phyloP scores from a whole-genome alignment of 75 land plant genomes.

The Cryptomeria japonica region DNA sequence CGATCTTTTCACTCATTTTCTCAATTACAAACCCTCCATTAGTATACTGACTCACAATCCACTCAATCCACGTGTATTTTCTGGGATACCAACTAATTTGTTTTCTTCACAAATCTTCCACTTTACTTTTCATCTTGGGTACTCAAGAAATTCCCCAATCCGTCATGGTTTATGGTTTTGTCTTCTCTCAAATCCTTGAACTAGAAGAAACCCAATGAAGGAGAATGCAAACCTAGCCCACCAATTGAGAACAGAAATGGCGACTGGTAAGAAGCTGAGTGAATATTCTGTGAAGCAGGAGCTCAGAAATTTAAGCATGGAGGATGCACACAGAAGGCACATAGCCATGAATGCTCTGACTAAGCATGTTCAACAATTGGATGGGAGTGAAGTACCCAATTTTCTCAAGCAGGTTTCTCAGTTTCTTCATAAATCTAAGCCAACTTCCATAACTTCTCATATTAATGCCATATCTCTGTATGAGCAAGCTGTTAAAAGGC shows the following conservation, averaged over 20 bases:
- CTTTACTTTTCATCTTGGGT: no score
- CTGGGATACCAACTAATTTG: not conserved
- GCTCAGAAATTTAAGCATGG: not conserved
- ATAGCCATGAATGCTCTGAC: slow-evolving; percentile 1
- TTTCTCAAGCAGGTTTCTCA: not conserved
- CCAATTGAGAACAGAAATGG: not conserved
- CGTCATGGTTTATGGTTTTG: no score
- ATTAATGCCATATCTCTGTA: not conserved
- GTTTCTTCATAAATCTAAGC: not conserved
- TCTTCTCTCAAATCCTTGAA: no score
- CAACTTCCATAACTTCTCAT: not conserved
- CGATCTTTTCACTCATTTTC: not conserved
- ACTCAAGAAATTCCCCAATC: not conserved
- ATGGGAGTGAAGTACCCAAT: not conserved
- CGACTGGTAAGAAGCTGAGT: not conserved
- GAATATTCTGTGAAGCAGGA: not conserved
- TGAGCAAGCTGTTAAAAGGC: not conserved
- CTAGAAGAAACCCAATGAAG: not conserved
- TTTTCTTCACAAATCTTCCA: no score
- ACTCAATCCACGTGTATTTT: not conserved
- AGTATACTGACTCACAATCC: not conserved
- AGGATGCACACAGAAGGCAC: not conserved
- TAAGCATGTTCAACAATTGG: not conserved
- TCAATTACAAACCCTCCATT: not conserved
- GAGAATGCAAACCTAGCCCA: not conserved